Base-by-base conservation (phyloP, 2,329 filamentous ascomycete genomes). In the Fusarium circinatum region DNA sequence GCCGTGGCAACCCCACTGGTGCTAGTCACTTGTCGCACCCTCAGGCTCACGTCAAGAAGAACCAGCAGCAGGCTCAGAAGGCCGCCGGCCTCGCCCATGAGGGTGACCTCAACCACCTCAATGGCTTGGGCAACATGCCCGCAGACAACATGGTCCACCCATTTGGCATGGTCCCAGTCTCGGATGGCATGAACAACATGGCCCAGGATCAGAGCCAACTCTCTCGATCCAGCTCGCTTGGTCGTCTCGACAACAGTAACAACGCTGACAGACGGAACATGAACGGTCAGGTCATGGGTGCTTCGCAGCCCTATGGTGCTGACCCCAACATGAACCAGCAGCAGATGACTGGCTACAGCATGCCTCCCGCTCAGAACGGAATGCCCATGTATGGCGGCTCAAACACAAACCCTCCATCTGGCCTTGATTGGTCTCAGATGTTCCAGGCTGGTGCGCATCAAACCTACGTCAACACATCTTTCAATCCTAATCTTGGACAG, bases 1-100 rank as follows among this genome's bases (percentile, higher is more conserved):
- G 96, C 79, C 92, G 96, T 81, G 96, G 96, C 66, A 98, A 98
- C 84, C 96, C 96, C 62, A 98, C 95, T 22, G 95, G 95, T 78
- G 94, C 94, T 73, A 98, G 94, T 80, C 96, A 99, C 85, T 85
- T 99, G 83, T 97, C 95, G 77, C 95, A 98, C 84, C 94, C 95
- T 41, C 93, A 96, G 83, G 93, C 94, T 74, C 94, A 97, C 84
- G 88, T 96, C 80, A 96, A 95, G 87, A 95, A 95, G 85, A 88
- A 90, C 78, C 88, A 89, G 71, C 88, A 89, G 72, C 85, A 87
- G 68, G 86, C 86, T 26, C 89, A 91, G 78, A 90, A 91, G 82
- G 83, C 84, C 52, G 85, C 84, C 61, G 85, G 85, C 56, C 84
- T 88, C 76, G 85, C 84, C 75, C 84, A 85, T 60, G 88, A 90